Evolutionary conservation across 1,284 basidiomycete species (phyloP).

Genomic region (Hemileccinum hortonii): DNA sequence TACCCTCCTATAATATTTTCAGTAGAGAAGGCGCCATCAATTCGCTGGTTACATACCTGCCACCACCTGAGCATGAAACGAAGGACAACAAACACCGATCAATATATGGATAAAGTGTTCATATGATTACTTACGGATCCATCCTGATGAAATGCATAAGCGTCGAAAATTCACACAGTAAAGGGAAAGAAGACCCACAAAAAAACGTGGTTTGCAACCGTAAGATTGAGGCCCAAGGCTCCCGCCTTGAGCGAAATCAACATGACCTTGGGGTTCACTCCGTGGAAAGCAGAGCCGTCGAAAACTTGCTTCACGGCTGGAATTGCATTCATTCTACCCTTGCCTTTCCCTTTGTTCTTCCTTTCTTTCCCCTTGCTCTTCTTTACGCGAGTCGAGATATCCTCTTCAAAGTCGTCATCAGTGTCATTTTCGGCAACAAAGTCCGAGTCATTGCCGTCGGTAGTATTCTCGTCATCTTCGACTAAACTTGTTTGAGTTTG

Average conservation of each 20-base stretch:
- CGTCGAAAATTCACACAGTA: background rate
- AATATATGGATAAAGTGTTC: conserved; percentile 8
- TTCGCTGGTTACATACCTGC: conserved; percentile 45
- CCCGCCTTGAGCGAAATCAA: conserved; percentile 84
- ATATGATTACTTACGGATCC: conserved; percentile 68
- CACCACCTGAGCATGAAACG: conserved; percentile 53
- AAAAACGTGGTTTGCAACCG: conserved; percentile 87
- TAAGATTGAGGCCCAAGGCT: conserved; percentile 84
- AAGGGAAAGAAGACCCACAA: conserved; percentile 51
- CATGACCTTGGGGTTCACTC: conserved; percentile 72
- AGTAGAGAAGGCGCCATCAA: conserved; percentile 6
- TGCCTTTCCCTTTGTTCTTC: conserved; percentile 40
- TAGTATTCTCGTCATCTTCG: conserved; percentile 28
- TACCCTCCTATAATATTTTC: conserved; percentile 60
- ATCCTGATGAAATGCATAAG: conserved; percentile 47
- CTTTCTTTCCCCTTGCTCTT: conserved; percentile 37
- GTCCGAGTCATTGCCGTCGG: conserved; percentile 16
- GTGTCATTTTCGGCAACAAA: conserved; percentile 36
- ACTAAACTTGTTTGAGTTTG: background rate
- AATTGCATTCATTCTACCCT: conserved; percentile 22
- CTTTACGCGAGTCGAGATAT: conserved; percentile 29
- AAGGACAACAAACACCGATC: conserved; percentile 5
- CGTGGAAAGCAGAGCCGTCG: conserved; percentile 21
- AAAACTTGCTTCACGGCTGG: conserved; percentile 12
- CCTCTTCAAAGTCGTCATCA: conserved; percentile 40